Conservation (phyloP, 768 basidiomycete genomes). For the Leccinum subtestaceum region DNA sequence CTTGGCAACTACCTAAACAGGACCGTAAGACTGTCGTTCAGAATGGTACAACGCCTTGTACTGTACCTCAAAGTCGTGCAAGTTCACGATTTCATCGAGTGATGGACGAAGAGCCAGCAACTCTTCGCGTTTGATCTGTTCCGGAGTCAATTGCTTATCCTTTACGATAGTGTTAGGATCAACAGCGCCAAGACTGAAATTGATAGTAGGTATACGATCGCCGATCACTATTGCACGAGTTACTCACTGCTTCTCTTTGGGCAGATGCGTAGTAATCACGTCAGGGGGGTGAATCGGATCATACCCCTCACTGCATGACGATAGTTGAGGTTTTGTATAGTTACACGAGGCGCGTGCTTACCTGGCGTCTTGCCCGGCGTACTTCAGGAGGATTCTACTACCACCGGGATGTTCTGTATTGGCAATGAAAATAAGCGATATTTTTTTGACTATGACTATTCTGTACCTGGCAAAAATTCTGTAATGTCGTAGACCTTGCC, state of each 20-base stretch:
- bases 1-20: slow-evolving; percentile 68
- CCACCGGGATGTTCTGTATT: slow-evolving; percentile 68
- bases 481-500: slow-evolving; percentile 76
- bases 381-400: slow-evolving; percentile 77
- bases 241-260: slow-evolving; percentile 75
- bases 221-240: background rate
- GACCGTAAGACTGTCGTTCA: background rate
- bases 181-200: slow-evolving; percentile 60
- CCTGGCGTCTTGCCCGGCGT: slow-evolving; percentile 86
- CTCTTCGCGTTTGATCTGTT: slow-evolving; percentile 64
- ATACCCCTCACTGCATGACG: slow-evolving; percentile 48
- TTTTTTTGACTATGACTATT: slow-evolving; percentile 24
- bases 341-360: slow-evolving; percentile 32
- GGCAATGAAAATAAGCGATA: background rate
- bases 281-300: slow-evolving; percentile 86
- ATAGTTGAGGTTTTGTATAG: background rate
- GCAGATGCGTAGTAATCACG: slow-evolving; percentile 72
- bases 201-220: background rate
- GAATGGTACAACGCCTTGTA: slow-evolving; percentile 20
- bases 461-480: slow-evolving; percentile 71
- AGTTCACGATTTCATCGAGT: slow-evolving; percentile 73
- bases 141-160: slow-evolving; percentile 59
- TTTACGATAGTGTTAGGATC: slow-evolving; percentile 63
- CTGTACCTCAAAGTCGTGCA: slow-evolving; percentile 91
- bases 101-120: slow-evolving; percentile 61